phyloP scores from a whole-genome alignment of 257 asterid species.

The Lithospermum erythrorhizon region DNA sequence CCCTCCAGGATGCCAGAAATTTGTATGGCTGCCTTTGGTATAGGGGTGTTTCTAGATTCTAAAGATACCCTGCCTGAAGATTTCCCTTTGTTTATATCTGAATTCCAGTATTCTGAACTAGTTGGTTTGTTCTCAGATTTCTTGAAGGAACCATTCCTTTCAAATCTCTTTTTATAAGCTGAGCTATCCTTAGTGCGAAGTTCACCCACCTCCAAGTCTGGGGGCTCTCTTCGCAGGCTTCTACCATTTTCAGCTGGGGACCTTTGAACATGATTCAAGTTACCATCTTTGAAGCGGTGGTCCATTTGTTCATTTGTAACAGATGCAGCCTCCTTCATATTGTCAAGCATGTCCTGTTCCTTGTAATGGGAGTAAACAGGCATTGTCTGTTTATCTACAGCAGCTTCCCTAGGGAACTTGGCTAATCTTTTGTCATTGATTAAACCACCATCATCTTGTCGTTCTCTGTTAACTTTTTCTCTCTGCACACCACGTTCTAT shows the following conservation, averaged over 20 bases:
- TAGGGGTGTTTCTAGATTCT: conserved; percentile 39
- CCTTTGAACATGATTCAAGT: conserved; percentile 24
- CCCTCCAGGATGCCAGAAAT: conserved; percentile 36
- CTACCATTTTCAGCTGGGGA: conserved; percentile 47
- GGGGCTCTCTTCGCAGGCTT: conserved; percentile 56
- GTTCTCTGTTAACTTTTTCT: conserved; percentile 26
- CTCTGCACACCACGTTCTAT: conserved; percentile 34
- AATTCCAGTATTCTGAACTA: conserved; percentile 49
- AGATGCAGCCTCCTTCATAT: conserved; percentile 31
- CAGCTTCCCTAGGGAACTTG: conserved; percentile 30
- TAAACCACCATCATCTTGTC: conserved; percentile 27
- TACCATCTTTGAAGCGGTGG: conserved; percentile 41
- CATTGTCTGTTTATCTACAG: conserved; percentile 32
- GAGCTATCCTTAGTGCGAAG: conserved; percentile 55
- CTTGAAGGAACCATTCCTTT: conserved; percentile 46
- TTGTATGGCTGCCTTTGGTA: conserved; percentile 32
- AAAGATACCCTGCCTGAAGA: conserved; percentile 32
- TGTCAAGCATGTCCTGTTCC: conserved; percentile 35
- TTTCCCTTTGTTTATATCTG: conserved; percentile 44
- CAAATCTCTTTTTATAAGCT: conserved; percentile 38
- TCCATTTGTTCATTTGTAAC: conserved; percentile 26
- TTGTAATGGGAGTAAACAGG: conserved; percentile 24
- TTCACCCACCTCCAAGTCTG: conserved; percentile 94
- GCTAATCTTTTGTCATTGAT: conserved; percentile 28
- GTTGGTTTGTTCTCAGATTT: conserved; percentile 32